Evolutionary conservation across 2,329 filamentous ascomycete species (phyloP), one percentile per base, ranked within the genome.

Genomic region (Albifimbria verrucaria): DNA sequence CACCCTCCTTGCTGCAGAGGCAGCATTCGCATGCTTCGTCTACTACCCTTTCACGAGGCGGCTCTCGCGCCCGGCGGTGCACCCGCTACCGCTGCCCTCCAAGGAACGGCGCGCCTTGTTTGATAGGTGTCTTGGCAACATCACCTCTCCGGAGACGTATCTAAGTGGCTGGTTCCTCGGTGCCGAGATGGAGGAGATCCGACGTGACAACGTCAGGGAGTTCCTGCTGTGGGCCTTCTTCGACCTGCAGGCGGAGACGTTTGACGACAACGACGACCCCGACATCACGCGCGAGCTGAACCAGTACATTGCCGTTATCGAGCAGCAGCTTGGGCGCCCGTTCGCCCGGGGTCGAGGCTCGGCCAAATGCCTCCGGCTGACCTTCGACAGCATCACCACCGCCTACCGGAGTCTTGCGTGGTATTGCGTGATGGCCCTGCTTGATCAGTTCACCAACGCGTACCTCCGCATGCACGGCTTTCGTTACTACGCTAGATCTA

Each of bases 161-260:
- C 58, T 90, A 42, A 74, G 71, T 48, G 74, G 76, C 55, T 90
- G 87, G 87, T 89, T 89, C 57, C 72, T 84, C n/a, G 82, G 80
- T 26, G 82, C 85, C 2, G 72, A 78, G 10, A 53, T 73, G 1
- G 65, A 72, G 18, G 82, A 86, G 28, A 82, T 90, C 51, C 75
- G 78, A 44, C 73, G 79, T n/a, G 85, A 89, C n/a, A 88, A 90
- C 60, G 68, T 89, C 50, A 78, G 76, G 58, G 83, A 88, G 56
- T 89, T 88, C 59, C 66, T 88, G 21, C 72, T 80, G 9, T 90
- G 87, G 87, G 85, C 82, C 1, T 83, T 90, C 61, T 81, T 87
- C 54, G 83, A 86, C 47, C 62, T 55, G 6, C 68, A 66, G 0
- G 68, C 68, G 2, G 66, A 72, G 4, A 49, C 63, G 60, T 51